Evolutionary conservation across 495 filamentous ascomycete genomes (phyloP), one percentile per base, ranked within the genome.

Genomic region (Aspergillus steynii): DNA sequence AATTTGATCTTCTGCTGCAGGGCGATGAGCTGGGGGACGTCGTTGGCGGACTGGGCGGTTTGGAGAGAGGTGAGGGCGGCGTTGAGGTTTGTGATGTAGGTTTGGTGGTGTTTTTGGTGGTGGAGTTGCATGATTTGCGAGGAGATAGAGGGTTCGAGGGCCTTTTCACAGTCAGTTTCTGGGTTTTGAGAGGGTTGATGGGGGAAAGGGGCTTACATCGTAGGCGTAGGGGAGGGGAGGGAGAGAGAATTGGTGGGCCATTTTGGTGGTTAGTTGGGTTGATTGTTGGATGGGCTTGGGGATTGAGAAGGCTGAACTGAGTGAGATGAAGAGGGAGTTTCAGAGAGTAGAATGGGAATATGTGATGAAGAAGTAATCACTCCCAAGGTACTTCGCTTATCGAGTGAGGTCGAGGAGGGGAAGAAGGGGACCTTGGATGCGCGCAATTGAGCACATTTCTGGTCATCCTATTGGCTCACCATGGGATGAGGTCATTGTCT

Each of bases 111-210:
- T 56, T 84, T 86, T 61, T 72, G 68, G 74, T 89, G 85, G 72
- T 89, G 86, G n/a, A 89, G 80, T 80, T 96, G 90, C 95, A 99
- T 98, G 77, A 99, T 99, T 79, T 92, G 86, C 74, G 88, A 87
- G 32, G 92, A 95, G 82, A 98, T 96, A 73, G 90, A 71, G 65
- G 95, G 95, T 71, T 99, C 95, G 67, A 99, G 91, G 34, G 92
- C 95, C 77, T 80, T 55, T 52, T 50, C 26, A 25, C n/a, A 45
- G 56, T 68, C 56, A 63, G 55, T 12, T 25, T 59, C 3, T 10
- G 26, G 12, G 15, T 42, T 48, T 14, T 29, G 28, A 4, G 6
- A n/a, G 1, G n/a, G n/a, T 6, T 54, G 12, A 14, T 5, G 12
- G 37, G 42, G 46, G 15, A 56, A 20, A 14, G 5, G 20, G 31